Evolutionary conservation across 352 stramenopile species (phyloP), one percentile per base, ranked within the genome.

Genomic region (Globisporangium spiculum): DNA sequence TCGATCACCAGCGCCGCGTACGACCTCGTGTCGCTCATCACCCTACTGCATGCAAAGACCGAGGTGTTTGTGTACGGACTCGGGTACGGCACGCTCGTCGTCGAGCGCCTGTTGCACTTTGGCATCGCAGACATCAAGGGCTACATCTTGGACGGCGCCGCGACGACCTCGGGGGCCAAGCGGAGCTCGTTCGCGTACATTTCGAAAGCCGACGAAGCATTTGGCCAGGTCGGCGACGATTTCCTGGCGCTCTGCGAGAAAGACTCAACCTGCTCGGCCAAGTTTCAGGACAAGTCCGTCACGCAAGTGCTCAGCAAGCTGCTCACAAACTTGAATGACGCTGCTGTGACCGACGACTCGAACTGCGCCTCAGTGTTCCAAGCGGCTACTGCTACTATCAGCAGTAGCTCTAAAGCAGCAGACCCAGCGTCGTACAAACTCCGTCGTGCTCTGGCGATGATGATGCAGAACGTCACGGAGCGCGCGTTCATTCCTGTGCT

Each of bases 401-500:
- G 9, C 26, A 66, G 41, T 14, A 24, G 12, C 10, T 59, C 27
- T 20, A 56, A 36, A 20, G 26, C 52, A 46, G 2, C n/a, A 32
- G 41, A 60, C n/a, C 67, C 61, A 22, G 63, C 62, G 16, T 73
- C 67, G 8, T 65, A 66, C 24, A 69, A 53, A 44, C 46, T 76
- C 8, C 53, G 64, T 0, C 36, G 58, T 22, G 10, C 44, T 5
- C 75, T 94, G 7, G 83, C 75, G 7, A 46, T 68, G 26, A 75
- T 92, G 65, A 73, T 92, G 52, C 69, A 86, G 54, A 79, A 78
- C 55, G 32, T 67, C 8, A 73, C 55, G 4, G 70, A 86, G 26
- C 84, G 86, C n/a, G 62, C 79, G 18, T 80, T 94, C 32, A 77
- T 94, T n/a, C 83, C 84, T 8, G 77, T 82, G 0, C n/a, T 93